phyloP scores from a whole-genome alignment of 805 yeast genomes.

The Wickerhamiella hasegawae region DNA sequence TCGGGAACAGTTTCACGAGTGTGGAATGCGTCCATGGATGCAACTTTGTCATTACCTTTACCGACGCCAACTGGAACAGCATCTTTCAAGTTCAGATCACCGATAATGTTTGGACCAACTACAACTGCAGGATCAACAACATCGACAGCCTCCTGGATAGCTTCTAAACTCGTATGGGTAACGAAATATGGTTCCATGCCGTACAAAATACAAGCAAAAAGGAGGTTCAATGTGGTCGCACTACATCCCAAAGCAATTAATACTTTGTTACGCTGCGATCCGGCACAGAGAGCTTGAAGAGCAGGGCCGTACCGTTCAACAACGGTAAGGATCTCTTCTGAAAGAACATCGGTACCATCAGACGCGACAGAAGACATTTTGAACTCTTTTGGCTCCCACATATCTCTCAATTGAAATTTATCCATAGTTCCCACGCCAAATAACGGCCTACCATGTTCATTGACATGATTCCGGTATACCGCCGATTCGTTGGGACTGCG shows the following conservation, averaged over 20 bases:
- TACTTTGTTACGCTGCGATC: constrained; percentile 3
- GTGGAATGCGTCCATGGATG: constrained; percentile 4
- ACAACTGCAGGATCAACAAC: constrained; percentile 2
- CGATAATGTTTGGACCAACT: not conserved
- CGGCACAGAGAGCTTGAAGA: constrained; percentile 4
- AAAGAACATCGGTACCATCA: not conserved
- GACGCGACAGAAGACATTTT: constrained; percentile 3
- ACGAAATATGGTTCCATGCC: constrained; percentile 5
- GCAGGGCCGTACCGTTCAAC: constrained; percentile 3
- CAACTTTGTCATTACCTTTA: constrained; percentile 1
- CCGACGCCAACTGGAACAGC: constrained; percentile 2
- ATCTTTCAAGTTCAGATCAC: constrained; percentile 1
- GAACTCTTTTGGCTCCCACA: constrained; percentile 22
- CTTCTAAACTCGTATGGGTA: constrained; percentile 1
- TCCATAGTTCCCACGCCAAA: constrained; percentile 16
- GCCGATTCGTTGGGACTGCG: constrained; percentile 60
- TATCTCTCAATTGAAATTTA: constrained; percentile 56
- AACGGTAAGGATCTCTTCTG: constrained; percentile 3
- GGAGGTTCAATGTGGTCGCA: constrained; percentile 10
- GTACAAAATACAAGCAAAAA: constrained; percentile 11
- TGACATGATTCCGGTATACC: constrained; percentile 53
- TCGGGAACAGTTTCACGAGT: not conserved
- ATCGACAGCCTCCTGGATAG: constrained; percentile 2
- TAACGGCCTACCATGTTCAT: constrained; percentile 39
- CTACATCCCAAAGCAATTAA: constrained; percentile 7